A percentile compares a stretch with the other conserved stretches of the same genome.
Conservation (phyloP, 805 yeast genomes). For the Ogataea degrootiae region DNA sequence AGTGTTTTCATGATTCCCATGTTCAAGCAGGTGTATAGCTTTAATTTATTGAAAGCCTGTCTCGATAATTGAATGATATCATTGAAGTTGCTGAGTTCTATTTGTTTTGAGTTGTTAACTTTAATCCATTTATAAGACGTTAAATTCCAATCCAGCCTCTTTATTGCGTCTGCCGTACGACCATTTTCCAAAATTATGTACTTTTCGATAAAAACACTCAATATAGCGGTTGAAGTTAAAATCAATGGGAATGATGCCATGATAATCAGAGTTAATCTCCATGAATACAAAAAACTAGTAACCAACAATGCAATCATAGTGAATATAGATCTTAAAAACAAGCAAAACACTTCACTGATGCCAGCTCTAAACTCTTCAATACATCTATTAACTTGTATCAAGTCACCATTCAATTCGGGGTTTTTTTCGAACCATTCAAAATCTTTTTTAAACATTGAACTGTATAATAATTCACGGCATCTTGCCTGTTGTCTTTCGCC, state of each 20-base stretch:
- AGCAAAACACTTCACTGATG: constrained; percentile 60
- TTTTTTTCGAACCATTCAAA: constrained; percentile 62
- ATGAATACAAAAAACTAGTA: constrained; percentile 71
- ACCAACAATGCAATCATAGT: constrained; percentile 51
- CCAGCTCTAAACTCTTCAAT: constrained; percentile 70
- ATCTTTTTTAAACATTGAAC: constrained; percentile 40
- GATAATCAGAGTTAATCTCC: constrained; percentile 81
- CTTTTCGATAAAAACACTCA: constrained; percentile 48
- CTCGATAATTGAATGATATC: constrained; percentile 28
- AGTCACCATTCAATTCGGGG: constrained; percentile 53
- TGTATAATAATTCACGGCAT: constrained; percentile 44
- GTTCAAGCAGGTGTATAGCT: constrained; percentile 51
- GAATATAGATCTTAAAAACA: constrained; percentile 48
- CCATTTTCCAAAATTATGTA: constrained; percentile 54
- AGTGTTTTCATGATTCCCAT: constrained; percentile 51
- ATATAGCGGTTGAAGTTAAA: constrained; percentile 38
- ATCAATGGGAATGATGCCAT: constrained; percentile 72
- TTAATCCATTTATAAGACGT: constrained; percentile 56
- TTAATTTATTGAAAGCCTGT: constrained; percentile 36
- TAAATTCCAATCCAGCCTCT: constrained; percentile 67
- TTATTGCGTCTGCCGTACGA: constrained; percentile 50
- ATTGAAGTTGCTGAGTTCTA: constrained; percentile 45
- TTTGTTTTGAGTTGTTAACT: constrained; percentile 48
- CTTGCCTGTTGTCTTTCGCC: constrained; percentile 69
- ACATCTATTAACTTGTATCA: constrained; percentile 64